These are phyloP conservation scores for Funneliformis caledonium DNA, from an alignment of 371 early-diverging fungal species.

Conservation along the genomic window DNA sequence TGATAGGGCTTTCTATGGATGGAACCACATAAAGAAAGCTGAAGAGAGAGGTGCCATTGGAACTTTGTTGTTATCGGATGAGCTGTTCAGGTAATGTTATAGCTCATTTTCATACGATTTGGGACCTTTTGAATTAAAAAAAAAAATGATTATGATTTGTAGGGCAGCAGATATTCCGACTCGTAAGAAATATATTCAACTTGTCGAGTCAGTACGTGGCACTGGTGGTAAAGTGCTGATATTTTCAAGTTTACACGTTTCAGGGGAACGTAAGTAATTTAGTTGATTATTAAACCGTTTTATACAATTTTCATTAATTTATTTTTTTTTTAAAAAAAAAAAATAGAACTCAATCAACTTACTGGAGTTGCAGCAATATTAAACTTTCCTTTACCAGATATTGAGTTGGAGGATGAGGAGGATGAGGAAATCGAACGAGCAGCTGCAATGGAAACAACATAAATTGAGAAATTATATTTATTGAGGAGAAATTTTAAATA, in stretches of 20 bases:
- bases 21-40: slow-evolving; percentile 81
- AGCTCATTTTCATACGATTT: background rate
- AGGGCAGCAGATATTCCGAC: slow-evolving; percentile 84
- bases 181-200: slow-evolving; percentile 79
- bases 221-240: slow-evolving; percentile 84
- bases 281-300: background rate
- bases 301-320: background rate
- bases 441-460: background rate
- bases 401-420: slow-evolving; percentile 54
- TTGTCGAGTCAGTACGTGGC: slow-evolving; percentile 83
- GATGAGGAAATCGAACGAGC: slow-evolving; percentile 10
- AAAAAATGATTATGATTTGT: background rate
- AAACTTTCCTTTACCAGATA: slow-evolving; percentile 76
- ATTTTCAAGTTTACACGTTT: slow-evolving; percentile 90
- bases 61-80: slow-evolving; percentile 88
- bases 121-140: background rate
- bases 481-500: background rate
- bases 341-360: slow-evolving; percentile 80
- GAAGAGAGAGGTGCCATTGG: slow-evolving; percentile 86
- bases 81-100: slow-evolving; percentile 73
- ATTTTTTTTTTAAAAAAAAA: background rate
- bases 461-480: background rate
- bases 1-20: slow-evolving; percentile 92
- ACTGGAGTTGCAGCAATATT: slow-evolving; percentile 95
- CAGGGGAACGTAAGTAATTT: slow-evolving; percentile 84